Evolutionary conservation across 805 yeast genomes (phyloP).

Genomic region (Hagleromyces aurorensis): DNA sequence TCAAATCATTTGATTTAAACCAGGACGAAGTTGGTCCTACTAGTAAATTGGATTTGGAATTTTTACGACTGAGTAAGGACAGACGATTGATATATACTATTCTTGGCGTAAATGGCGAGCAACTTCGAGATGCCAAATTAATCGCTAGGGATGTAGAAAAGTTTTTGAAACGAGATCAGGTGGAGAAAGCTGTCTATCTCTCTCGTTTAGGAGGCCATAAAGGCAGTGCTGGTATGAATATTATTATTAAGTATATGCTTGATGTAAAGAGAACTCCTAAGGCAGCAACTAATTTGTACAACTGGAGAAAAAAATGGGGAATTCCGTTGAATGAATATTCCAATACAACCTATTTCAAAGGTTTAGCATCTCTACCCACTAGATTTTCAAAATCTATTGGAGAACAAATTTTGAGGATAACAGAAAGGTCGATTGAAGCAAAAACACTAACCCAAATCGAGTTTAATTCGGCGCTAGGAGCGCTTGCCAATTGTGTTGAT

Average conservation of each 20-base stretch:
- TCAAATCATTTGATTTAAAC: slow-evolving; percentile 16
- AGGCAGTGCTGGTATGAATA: slow-evolving; percentile 57
- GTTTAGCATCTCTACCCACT: slow-evolving; percentile 32
- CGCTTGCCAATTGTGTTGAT: slow-evolving; percentile 36
- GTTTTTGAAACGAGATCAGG: slow-evolving; percentile 42
- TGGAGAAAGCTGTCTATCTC: slow-evolving; percentile 46
- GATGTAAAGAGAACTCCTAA: slow-evolving; percentile 34
- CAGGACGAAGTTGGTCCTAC: slow-evolving; percentile 37
- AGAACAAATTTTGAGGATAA: slow-evolving; percentile 29
- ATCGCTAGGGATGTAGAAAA: slow-evolving; percentile 47
- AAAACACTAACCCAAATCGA: slow-evolving; percentile 33
- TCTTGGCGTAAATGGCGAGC: slow-evolving; percentile 51
- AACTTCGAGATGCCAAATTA: slow-evolving; percentile 48
- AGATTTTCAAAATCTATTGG: slow-evolving; percentile 31
- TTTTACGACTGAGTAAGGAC: slow-evolving; percentile 32
- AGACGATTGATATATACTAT: slow-evolving; percentile 43
- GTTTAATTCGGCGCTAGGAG: slow-evolving; percentile 40
- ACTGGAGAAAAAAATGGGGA: slow-evolving; percentile 55
- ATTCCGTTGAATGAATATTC: slow-evolving; percentile 44
- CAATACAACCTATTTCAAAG: slow-evolving; percentile 40
- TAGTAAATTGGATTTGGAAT: slow-evolving; percentile 29
- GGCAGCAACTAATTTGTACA: slow-evolving; percentile 43
- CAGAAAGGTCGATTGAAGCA: slow-evolving; percentile 27
- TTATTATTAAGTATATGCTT: slow-evolving; percentile 45
- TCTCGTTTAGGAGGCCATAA: slow-evolving; percentile 39